Evolutionary conservation across 2,329 filamentous ascomycete genomes (phyloP).

Genomic region (Herpotrichia juniperi): DNA sequence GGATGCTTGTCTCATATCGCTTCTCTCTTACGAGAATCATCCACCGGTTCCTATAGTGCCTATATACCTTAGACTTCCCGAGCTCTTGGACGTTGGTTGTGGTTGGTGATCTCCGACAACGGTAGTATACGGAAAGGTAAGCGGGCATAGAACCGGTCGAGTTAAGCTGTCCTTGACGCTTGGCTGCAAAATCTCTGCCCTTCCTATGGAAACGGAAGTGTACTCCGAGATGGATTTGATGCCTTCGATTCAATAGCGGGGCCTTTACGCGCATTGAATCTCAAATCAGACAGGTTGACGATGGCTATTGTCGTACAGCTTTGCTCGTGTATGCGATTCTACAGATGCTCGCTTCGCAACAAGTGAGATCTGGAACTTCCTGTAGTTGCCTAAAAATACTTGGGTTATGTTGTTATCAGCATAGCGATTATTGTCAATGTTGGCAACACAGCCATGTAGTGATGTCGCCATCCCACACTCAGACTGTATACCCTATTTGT

Average conservation of each 20-base stretch:
- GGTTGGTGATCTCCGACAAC: conserved; percentile 1
- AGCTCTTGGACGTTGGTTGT: conserved; percentile 1
- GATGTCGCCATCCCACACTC: not conserved
- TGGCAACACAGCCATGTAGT: not conserved
- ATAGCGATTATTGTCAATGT: not conserved
- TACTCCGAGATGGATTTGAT: not conserved
- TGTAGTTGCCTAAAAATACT: not conserved
- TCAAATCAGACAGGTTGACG: not conserved
- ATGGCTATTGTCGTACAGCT: not conserved
- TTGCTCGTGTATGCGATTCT: conserved; percentile 2
- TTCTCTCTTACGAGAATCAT: conserved; percentile 1
- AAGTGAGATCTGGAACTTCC: not conserved
- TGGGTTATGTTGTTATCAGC: not conserved
- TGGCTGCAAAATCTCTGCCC: conserved; percentile 1
- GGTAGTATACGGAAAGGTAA: not conserved
- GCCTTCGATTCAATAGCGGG: conserved; percentile 1
- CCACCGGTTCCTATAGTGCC: conserved; percentile 11
- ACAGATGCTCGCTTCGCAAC: not conserved
- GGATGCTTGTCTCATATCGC: not conserved
- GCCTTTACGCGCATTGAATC: not conserved
- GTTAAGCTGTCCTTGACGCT: not conserved
- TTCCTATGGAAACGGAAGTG: conserved; percentile 8
- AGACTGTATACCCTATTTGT: conserved; percentile 12
- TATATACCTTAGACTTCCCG: not conserved
- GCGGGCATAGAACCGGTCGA: not conserved